These are phyloP conservation scores for Vaccinium darrowii DNA, from an alignment of 148 eudicot species.

Conservation along the genomic window DNA sequence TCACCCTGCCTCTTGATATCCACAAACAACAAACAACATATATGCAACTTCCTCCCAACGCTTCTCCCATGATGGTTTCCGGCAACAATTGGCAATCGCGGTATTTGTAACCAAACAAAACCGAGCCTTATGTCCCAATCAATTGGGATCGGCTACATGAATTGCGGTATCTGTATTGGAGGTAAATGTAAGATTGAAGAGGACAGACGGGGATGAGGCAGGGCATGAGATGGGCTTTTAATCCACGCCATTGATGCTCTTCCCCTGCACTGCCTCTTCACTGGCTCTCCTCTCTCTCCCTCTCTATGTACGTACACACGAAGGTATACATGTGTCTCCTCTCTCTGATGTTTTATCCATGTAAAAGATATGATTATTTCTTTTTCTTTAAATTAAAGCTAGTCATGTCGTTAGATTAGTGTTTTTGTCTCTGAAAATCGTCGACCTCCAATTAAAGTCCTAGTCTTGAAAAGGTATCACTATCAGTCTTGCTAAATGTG, in stretches of 20 bases:
- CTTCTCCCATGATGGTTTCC: not conserved
- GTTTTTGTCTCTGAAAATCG: not conserved
- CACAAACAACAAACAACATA: not conserved
- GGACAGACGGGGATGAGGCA: conserved; percentile 15
- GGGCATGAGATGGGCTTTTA: conserved; percentile 10
- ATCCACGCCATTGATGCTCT: not conserved
- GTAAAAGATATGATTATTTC: not conserved
- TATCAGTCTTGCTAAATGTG: not conserved
- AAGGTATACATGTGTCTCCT: not conserved
- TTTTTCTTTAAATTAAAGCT: not conserved
- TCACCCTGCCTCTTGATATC: not conserved
- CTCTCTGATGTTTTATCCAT: not conserved
- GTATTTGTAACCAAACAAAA: no score
- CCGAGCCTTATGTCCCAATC: no score
- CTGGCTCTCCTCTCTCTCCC: conserved; percentile 14
- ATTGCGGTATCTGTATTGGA: not conserved
- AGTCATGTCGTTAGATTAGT: not conserved
- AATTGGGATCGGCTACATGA: not conserved
- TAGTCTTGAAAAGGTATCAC: not conserved
- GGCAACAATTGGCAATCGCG: not conserved
- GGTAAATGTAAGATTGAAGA: not conserved
- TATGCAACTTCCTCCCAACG: not conserved
- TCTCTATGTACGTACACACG: not conserved
- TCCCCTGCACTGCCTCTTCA: conserved; percentile 22
- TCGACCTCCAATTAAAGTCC: not conserved